phyloP scores from a whole-genome alignment of 192 early-diverging fungal species.

The Backusella circina region DNA sequence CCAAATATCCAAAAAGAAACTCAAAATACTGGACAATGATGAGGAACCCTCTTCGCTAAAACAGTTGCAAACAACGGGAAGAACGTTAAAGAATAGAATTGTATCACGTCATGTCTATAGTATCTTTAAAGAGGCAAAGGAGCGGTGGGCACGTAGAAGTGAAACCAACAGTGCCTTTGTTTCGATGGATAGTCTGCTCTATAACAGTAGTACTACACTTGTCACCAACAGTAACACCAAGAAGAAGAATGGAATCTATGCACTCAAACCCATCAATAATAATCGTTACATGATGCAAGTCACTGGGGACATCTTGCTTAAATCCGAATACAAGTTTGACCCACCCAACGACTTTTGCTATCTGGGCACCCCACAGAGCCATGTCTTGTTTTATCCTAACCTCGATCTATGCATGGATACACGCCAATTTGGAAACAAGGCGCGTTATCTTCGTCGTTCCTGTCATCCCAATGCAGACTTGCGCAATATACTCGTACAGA shows the following conservation, averaged over 20 bases:
- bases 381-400: slow-evolving; percentile 62
- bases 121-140: slow-evolving; percentile 15
- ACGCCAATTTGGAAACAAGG: slow-evolving; percentile 63
- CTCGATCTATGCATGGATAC: slow-evolving; percentile 70
- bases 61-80: not conserved
- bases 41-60: not conserved
- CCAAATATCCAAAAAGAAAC: slow-evolving; percentile 6
- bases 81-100: slow-evolving; percentile 11
- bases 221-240: slow-evolving; percentile 4
- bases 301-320: slow-evolving; percentile 67
- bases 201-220: not conserved
- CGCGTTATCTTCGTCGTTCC: slow-evolving; percentile 61
- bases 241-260: slow-evolving; percentile 55
- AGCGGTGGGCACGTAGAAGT: slow-evolving; percentile 7
- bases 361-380: slow-evolving; percentile 58
- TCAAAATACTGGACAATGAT: not conserved
- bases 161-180: slow-evolving; percentile 2
- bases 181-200: not conserved
- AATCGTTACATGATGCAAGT: slow-evolving; percentile 71
- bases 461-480: slow-evolving; percentile 66
- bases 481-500: slow-evolving; percentile 52
- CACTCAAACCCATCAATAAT: slow-evolving; percentile 48
- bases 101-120: slow-evolving; percentile 3
- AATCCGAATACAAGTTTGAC: slow-evolving; percentile 61
- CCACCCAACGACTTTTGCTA: slow-evolving; percentile 64